A percentile compares a stretch with the other conserved stretches of the same genome.
These are phyloP conservation scores for Penicillium paneum DNA, from an alignment of 2,329 filamentous ascomycete species.

Conservation along the genomic window DNA sequence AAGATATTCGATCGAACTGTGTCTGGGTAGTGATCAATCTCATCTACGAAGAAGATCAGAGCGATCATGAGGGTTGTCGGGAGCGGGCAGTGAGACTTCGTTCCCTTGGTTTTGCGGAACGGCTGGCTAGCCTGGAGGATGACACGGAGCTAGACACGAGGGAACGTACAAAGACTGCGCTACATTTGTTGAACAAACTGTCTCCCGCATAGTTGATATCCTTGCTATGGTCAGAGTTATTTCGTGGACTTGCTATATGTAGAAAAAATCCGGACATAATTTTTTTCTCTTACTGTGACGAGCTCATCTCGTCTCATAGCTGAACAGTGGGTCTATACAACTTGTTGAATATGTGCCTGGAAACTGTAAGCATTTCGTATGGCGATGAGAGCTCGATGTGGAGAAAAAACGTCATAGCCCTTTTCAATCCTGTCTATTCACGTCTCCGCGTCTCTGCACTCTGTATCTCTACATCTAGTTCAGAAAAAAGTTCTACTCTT, in stretches of 20 bases:
- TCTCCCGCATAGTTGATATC: not conserved
- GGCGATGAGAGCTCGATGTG: not conserved
- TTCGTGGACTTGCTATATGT: too few relatives aligned
- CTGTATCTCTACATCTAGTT: too few relatives aligned
- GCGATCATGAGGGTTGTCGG: conserved; percentile 62
- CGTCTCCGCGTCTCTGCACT: not conserved
- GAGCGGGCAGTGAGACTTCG: conserved; percentile 67
- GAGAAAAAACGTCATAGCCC: not conserved
- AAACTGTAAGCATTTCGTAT: not conserved
- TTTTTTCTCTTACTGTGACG: not conserved
- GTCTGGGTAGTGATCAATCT: conserved; percentile 85
- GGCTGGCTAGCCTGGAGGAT: conserved; percentile 60
- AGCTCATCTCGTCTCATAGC: not conserved
- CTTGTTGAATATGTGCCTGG: not conserved
- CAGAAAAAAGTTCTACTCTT: not conserved
- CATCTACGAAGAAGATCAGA: conserved; percentile 73
- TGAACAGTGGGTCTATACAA: not conserved
- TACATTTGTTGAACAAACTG: conserved; percentile 61
- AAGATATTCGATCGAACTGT: conserved; percentile 71
- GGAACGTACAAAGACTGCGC: conserved; percentile 76
- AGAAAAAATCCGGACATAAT: not conserved
- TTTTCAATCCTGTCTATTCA: not conserved
- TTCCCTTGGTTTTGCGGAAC: conserved; percentile 66
- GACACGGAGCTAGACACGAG: conserved; percentile 78
- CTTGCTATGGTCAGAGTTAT: not conserved